Conservation (phyloP, 768 basidiomycete genomes). For the Tulasnella sp. region DNA sequence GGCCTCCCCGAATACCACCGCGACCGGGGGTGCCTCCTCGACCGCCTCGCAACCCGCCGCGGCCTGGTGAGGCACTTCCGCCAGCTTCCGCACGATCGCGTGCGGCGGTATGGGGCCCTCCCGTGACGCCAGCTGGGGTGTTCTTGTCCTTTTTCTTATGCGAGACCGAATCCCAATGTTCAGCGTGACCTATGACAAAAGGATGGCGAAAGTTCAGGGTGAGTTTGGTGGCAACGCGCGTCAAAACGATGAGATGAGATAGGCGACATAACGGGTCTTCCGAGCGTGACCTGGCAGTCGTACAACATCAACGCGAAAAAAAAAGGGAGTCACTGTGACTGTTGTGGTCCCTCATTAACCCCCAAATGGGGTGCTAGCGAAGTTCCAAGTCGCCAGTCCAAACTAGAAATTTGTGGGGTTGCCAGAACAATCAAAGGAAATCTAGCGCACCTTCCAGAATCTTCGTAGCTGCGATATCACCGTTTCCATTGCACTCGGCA, state of each 20-base stretch:
- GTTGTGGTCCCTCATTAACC: background rate
- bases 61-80: slow-evolving; percentile 17
- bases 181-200: slow-evolving; percentile 44
- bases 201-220: background rate
- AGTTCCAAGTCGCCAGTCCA: background rate
- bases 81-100: slow-evolving; percentile 14
- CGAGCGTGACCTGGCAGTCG: background rate
- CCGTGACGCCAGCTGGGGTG: slow-evolving; percentile 40
- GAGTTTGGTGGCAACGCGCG: background rate
- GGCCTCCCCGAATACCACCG: slow-evolving; percentile 39
- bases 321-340: slow-evolving; percentile 14
- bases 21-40: slow-evolving; percentile 31
- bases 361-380: background rate
- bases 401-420: background rate
- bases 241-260: background rate
- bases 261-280: background rate
- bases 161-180: slow-evolving; percentile 74
- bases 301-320: slow-evolving; percentile 8
- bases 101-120: slow-evolving; percentile 22
- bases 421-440: background rate
- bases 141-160: slow-evolving; percentile 62
- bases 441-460: slow-evolving; percentile 57
- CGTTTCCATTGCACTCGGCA: slow-evolving; percentile 54
- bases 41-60: slow-evolving; percentile 47
- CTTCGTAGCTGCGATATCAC: slow-evolving; percentile 54